Evolutionary conservation across 2,329 filamentous ascomycete species (phyloP).

Genomic region (Emergomyces pasteurianus): DNA sequence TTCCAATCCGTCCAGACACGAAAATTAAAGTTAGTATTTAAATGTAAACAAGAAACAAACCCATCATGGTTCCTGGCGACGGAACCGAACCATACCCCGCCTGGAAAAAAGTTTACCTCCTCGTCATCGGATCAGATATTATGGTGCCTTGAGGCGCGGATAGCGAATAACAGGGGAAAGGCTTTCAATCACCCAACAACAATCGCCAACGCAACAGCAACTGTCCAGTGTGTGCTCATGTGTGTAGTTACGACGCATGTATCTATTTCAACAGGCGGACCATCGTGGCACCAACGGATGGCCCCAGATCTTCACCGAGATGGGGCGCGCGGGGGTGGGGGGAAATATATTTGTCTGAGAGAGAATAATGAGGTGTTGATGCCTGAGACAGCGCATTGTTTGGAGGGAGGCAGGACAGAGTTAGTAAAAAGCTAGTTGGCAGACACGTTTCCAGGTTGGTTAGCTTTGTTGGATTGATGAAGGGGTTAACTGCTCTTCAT

Average conservation of each 20-base stretch:
- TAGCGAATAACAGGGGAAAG: not conserved
- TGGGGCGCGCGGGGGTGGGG: not conserved
- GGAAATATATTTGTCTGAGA: not conserved
- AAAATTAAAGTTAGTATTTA: not conserved
- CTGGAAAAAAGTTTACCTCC: not conserved
- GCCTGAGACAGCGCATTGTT: conserved; percentile 25
- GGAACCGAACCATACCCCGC: not conserved
- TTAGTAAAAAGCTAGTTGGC: not conserved
- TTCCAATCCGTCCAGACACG: not conserved
- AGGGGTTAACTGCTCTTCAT: too few species aligned
- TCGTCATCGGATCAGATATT: not conserved
- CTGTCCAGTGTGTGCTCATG: not conserved
- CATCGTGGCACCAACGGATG: not conserved
- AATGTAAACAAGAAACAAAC: not conserved
- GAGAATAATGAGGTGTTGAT: not conserved
- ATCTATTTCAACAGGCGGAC: not conserved
- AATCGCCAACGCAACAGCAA: not conserved
- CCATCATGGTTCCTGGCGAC: not conserved
- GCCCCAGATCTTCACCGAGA: not conserved
- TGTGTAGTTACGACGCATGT: not conserved
- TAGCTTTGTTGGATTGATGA: not conserved
- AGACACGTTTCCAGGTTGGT: not conserved
- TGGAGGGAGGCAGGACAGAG: too few species aligned
- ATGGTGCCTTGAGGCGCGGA: not conserved
- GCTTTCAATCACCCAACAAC: not conserved